phyloP scores from a whole-genome alignment of 2,329 filamentous ascomycete species.

The Sporothrix variecibatus region DNA sequence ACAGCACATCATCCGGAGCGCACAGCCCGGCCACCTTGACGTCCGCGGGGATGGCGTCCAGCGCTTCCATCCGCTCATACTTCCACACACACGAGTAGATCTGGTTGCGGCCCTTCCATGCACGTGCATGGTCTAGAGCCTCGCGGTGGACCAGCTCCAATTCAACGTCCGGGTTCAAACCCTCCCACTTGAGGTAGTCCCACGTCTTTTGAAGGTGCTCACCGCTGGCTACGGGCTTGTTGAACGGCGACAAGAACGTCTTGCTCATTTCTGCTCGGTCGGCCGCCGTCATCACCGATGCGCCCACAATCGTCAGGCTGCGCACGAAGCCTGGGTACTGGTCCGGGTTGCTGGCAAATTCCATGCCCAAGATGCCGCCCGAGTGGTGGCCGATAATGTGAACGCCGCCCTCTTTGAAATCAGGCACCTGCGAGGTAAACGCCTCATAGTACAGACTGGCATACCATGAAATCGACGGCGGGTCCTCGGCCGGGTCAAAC shows the following conservation, averaged over 20 bases:
- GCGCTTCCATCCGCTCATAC: constrained; percentile 10
- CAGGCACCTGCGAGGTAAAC: constrained; percentile 1
- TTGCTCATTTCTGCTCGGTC: constrained; percentile 13
- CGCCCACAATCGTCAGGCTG: constrained; percentile 21
- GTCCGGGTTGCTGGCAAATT: constrained; percentile 26
- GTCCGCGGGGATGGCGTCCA: background rate
- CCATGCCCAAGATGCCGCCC: constrained; percentile 28
- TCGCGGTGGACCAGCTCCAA: constrained; percentile 3
- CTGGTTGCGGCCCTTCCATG: constrained; percentile 19
- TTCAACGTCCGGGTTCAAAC: background rate
- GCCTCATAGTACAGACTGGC: constrained; percentile 23
- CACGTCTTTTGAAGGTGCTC: constrained; percentile 7
- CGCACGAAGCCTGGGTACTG: constrained; percentile 15
- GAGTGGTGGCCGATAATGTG: constrained; percentile 31
- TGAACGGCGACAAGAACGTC: constrained; percentile 17
- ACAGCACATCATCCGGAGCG: constrained; percentile 17
- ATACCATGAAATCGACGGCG: constrained; percentile 27
- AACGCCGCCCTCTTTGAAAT: constrained; percentile 18
- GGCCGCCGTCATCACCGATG: constrained; percentile 19
- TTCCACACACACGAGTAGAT: constrained; percentile 15
- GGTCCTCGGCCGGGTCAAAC: constrained; percentile 28
- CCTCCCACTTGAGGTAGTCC: constrained; percentile 18
- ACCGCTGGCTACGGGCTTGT: background rate
- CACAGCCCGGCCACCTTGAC: background rate
- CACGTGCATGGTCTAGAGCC: constrained; percentile 8